phyloP scores from a whole-genome alignment of 106 monocot species.

The Dioscorea dumetorum region DNA sequence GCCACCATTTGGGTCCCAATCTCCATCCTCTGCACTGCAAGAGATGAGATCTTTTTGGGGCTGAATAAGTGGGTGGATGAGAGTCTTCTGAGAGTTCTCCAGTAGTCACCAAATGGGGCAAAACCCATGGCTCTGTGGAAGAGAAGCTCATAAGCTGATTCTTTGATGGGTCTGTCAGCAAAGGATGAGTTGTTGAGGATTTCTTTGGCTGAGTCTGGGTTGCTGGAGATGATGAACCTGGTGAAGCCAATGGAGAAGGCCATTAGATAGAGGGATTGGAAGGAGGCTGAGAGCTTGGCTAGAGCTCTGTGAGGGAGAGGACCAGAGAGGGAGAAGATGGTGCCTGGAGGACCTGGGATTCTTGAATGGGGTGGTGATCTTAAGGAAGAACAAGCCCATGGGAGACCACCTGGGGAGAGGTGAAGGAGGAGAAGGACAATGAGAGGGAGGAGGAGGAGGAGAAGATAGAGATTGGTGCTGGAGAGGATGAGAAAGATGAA shows the following conservation, averaged over 20 bases:
- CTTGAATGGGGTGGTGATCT: not conserved
- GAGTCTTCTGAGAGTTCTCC: constrained; percentile 45
- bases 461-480: not conserved
- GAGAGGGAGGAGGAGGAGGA: constrained; percentile 1
- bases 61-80: constrained; percentile 42
- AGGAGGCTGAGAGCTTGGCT: constrained; percentile 20
- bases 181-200: constrained; percentile 54
- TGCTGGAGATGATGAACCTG: constrained; percentile 54
- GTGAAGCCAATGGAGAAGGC: constrained; percentile 71
- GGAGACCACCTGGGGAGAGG: constrained; percentile 50
- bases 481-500: not conserved
- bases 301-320: constrained; percentile 39
- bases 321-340: constrained; percentile 28
- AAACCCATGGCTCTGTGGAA: constrained; percentile 80
- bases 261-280: constrained; percentile 32
- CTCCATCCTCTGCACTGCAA: constrained; percentile 10
- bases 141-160: constrained; percentile 64
- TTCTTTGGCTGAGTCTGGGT: constrained; percentile 57
- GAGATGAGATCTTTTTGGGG: constrained; percentile 26
- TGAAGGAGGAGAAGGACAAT: constrained; percentile 13
- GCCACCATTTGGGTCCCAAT: constrained; percentile 44
- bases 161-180: constrained; percentile 61
- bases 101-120: constrained; percentile 64
- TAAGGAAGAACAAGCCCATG: constrained; percentile 34
- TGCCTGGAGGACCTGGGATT: constrained; percentile 27